Conservation (phyloP, 495 filamentous ascomycete species). For the Penicillium parvum region DNA sequence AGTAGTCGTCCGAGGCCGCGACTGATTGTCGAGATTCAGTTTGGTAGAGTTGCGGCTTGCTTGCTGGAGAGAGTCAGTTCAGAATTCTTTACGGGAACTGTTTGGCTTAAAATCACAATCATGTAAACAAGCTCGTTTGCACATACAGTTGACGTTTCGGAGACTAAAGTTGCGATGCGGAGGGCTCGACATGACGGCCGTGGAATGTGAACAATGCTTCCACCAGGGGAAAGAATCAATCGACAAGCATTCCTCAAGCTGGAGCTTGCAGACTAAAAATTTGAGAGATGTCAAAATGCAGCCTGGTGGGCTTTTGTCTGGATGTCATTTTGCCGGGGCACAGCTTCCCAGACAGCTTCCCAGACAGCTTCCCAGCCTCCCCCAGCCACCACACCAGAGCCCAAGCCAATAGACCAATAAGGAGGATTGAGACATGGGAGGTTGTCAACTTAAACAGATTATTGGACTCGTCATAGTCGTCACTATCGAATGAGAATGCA, state of each 20-base stretch:
- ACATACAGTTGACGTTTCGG: conserved; percentile 31
- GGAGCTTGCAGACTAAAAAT: conserved; percentile 14
- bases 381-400: conserved; percentile 23
- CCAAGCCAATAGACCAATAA: conserved; percentile 18
- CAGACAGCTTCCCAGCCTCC: conserved; percentile 26
- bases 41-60: conserved; percentile 50
- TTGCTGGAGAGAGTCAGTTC: conserved; percentile 34
- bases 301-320: conserved; percentile 23
- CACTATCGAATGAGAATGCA: conserved; percentile 5
- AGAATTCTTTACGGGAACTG: background rate
- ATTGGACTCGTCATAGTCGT: conserved; percentile 14
- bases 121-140: background rate
- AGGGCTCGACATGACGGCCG: conserved; percentile 18
- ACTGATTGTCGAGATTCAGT: conserved; percentile 55
- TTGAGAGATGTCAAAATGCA: conserved; percentile 6
- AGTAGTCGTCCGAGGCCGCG: conserved; percentile 65
- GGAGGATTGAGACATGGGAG: conserved; percentile 18
- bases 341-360: conserved; percentile 25
- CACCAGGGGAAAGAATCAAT: conserved; percentile 13
- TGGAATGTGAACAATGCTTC: conserved; percentile 16
- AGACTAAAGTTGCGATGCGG: conserved; percentile 26
- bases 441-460: conserved; percentile 13
- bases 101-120: background rate
- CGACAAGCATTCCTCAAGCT: conserved; percentile 23
- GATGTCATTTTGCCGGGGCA: conserved; percentile 17